Conservation (phyloP, 78 protist species). For the Dictyostelium citrinum region DNA sequence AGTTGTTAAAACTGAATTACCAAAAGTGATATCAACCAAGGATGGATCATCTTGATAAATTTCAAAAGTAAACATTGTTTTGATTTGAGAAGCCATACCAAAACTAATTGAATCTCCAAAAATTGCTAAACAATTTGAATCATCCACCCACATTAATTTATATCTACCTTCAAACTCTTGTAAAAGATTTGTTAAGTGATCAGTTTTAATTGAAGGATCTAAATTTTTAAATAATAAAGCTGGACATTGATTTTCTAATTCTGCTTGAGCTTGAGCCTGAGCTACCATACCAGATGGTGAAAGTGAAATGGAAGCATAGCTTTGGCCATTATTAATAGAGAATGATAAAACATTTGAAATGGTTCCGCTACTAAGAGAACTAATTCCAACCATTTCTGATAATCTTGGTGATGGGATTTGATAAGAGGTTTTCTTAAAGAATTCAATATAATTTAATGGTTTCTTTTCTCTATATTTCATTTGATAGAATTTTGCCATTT, state of each 20-base stretch:
- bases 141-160: conserved; percentile 60
- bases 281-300: neutral
- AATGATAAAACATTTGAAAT: neutral
- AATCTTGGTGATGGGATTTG: conserved; percentile 29
- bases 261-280: neutral
- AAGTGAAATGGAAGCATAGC: conserved; percentile 54
- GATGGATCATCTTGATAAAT: conserved; percentile 40
- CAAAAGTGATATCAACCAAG: neutral
- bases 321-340: conserved; percentile 16
- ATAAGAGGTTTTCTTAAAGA: conserved; percentile 29
- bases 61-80: conserved; percentile 26
- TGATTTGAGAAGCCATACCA: neutral
- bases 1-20: neutral
- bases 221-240: conserved; percentile 34
- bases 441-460: conserved; percentile 11
- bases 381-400: neutral
- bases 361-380: neutral
- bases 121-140: conserved; percentile 16
- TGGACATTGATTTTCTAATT: neutral
- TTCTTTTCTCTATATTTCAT: conserved; percentile 27
- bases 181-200: conserved; percentile 36
- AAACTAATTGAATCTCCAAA: conserved; percentile 29
- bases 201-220: conserved; percentile 18
- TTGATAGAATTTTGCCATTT: conserved; percentile 52
- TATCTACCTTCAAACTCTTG: conserved; percentile 54